Percentiles rank a stretch among this genome's conserved stretches.
Evolutionary conservation across 495 filamentous ascomycete species (phyloP).

Genomic region (Hypoxylon intermedium): DNA sequence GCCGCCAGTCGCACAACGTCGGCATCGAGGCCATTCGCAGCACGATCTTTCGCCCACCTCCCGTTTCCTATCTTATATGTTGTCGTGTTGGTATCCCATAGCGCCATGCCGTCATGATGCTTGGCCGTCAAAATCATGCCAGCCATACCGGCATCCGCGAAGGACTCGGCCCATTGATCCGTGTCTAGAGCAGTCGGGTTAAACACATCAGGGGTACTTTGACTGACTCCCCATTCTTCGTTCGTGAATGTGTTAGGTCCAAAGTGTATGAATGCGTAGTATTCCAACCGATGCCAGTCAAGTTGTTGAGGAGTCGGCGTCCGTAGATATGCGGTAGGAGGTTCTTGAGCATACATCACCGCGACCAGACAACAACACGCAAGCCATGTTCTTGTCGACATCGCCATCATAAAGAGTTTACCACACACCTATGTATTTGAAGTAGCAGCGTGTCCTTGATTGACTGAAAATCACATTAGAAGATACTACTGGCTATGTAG

Average conservation of each 20-base stretch:
- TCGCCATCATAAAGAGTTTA: neutral
- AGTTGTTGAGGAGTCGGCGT: constrained; percentile 32
- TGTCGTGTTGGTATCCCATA: constrained; percentile 39
- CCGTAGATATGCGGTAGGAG: constrained; percentile 32
- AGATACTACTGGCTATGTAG: neutral
- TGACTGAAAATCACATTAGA: neutral
- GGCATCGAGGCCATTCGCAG: constrained; percentile 25
- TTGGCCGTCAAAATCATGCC: constrained; percentile 42
- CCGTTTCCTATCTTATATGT: constrained; percentile 40
- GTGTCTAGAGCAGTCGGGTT: constrained; percentile 34
- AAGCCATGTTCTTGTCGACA: constrained; percentile 3
- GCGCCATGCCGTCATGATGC: constrained; percentile 41
- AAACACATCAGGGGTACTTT: constrained; percentile 37
- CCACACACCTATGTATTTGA: neutral
- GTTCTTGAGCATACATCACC: constrained; percentile 12
- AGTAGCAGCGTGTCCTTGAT: neutral
- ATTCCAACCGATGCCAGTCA: constrained; percentile 38
- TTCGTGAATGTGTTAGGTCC: constrained; percentile 41
- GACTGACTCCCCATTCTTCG: constrained; percentile 40
- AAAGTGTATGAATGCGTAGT: constrained; percentile 42
- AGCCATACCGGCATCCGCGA: constrained; percentile 38
- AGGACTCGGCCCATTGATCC: constrained; percentile 42
- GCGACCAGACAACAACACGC: constrained; percentile 5
- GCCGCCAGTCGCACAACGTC: constrained; percentile 37
- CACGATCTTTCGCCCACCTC: constrained; percentile 30